A percentile compares a stretch with the other conserved stretches of the same genome.
phyloP scores from a whole-genome alignment of 352 stramenopile genomes.

The Nothophytophthora sp. region DNA sequence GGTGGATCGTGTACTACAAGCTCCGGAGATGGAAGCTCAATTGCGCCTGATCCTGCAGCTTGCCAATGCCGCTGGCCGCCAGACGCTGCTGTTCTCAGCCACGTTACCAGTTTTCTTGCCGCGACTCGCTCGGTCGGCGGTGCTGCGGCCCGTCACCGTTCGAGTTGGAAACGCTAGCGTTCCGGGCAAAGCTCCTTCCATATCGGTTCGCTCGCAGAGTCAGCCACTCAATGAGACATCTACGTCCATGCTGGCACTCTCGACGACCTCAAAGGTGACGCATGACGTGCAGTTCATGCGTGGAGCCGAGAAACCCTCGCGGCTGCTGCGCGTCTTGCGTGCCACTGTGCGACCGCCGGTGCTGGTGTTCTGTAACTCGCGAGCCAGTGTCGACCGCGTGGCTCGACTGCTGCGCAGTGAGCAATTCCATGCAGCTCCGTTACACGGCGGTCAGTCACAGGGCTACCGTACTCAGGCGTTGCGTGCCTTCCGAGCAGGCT shows the following conservation, averaged over 20 bases:
- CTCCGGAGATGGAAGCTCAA: conserved; percentile 86
- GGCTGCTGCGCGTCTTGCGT: conserved; percentile 54
- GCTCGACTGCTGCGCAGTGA: conserved; percentile 94
- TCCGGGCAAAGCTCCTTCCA: neutral
- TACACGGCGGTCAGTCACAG: conserved; percentile 93
- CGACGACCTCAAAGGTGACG: conserved; percentile 55
- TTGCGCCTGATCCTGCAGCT: conserved; percentile 93
- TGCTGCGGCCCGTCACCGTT: conserved; percentile 93
- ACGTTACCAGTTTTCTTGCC: conserved; percentile 92
- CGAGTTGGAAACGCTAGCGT: conserved; percentile 67
- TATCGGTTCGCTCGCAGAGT: neutral
- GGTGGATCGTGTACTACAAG: conserved; percentile 96
- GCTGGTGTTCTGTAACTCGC: conserved; percentile 97
- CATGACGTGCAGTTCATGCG: conserved; percentile 88
- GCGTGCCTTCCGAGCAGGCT: conserved; percentile 45
- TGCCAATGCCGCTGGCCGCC: conserved; percentile 57
- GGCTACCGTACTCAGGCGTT: conserved; percentile 54
- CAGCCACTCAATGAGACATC: neutral
- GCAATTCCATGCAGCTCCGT: conserved; percentile 93
- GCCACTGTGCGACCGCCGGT: conserved; percentile 89
- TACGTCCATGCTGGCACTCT: conserved; percentile 13
- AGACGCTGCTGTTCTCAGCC: conserved; percentile 94
- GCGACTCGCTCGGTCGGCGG: conserved; percentile 91
- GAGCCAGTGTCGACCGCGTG: conserved; percentile 93
- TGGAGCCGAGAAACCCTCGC: conserved; percentile 40